Evolutionary conservation across 208 protist genomes (phyloP).

Genomic region (Acanthamoeba quina): DNA sequence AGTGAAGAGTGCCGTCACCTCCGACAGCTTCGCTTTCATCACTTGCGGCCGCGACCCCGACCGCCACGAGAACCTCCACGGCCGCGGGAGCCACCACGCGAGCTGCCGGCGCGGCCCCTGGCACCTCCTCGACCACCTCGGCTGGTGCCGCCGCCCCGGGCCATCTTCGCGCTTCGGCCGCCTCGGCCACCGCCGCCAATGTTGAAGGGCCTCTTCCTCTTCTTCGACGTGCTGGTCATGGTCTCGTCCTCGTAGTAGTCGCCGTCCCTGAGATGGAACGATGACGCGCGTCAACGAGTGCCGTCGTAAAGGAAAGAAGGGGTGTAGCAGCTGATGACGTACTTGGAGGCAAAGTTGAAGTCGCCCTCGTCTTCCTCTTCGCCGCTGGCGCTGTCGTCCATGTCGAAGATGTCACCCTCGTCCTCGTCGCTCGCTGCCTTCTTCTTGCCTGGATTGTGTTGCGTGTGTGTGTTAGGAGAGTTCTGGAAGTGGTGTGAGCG

Average conservation of each 20-base stretch:
- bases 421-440: background rate
- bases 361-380: conserved; percentile 66
- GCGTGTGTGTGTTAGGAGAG: background rate
- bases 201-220: conserved; percentile 35
- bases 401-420: conserved; percentile 27
- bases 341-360: conserved; percentile 70
- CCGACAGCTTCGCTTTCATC: background rate
- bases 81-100: background rate
- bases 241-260: conserved; percentile 57
- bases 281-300: background rate
- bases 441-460: background rate
- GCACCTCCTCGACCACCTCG: conserved; percentile 6
- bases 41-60: background rate
- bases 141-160: background rate
- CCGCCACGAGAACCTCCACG: background rate
- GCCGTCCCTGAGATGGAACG: background rate
- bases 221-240: conserved; percentile 22
- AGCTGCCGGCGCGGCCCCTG: background rate
- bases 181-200: conserved; percentile 7
- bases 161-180: conserved; percentile 10
- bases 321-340: background rate
- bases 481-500: too few relatives aligned
- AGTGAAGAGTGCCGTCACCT: too few relatives aligned
- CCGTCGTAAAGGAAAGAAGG: too few relatives aligned
- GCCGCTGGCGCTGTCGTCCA: conserved; percentile 24